Evolutionary conservation across 257 asterid species (phyloP), one percentile per base, ranked within the genome.

Genomic region (Agastache rugosa): DNA sequence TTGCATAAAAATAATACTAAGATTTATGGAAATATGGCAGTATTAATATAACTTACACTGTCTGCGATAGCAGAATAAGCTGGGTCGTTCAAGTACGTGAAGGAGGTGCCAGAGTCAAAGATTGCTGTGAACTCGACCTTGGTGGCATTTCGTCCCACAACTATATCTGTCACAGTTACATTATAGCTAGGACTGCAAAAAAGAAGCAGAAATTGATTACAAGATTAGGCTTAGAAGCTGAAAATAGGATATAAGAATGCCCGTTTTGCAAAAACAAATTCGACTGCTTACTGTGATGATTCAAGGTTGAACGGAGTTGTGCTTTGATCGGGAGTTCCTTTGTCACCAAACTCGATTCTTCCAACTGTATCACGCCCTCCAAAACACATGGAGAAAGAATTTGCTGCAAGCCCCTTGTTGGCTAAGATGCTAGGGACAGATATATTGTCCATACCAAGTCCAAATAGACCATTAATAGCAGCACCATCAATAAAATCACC

Each of bases 311-410:
- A 83, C 8, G 96, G 91, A 25, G 99, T 95, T 68, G 71, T 84
- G 70, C 79, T 84, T 60, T 90, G 98, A 74, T 50, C 82, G 9
- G 89, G 63, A 75, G 85, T 80, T 69, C 96, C 98, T 80, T 92
- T 87, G 75, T 95, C 99, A 62, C 99, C 99, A 68, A 95, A 95
- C 12, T 86, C 89, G 8, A 95, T 92, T 82, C 98, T 89, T 79
- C 99, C 99, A 17, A 89, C 19, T 69, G 92, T 94, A 79, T 92
- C 92, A 16, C 75, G 81, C 12, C 42, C 65, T n/a, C 98, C 93
- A 60, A 95, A 95, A 81, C 99, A 95, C 99, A 92, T 91, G 47
- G 97, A 93, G 83, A 95, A 95, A 34, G 98, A 92, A 83, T 95
- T 89, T 42, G 96, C 89, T 14, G 91, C 84, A 8, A 95, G 86